Evolutionary conservation across 2,329 filamentous ascomycete genomes (phyloP), one percentile per base, ranked within the genome.

Genomic region (Huntiella decipiens): DNA sequence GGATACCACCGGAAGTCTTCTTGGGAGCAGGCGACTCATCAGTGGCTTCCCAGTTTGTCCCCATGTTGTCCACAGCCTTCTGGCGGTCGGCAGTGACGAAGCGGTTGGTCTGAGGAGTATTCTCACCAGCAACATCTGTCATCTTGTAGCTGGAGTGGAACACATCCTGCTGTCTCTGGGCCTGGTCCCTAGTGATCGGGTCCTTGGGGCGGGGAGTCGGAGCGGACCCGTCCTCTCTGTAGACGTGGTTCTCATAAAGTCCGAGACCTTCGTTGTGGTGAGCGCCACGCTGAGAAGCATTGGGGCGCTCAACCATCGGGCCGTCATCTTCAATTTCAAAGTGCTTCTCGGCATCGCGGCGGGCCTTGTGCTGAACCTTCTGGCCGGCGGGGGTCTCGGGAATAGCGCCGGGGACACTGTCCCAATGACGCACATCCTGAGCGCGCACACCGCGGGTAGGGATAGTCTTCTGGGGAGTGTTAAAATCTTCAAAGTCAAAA

Each of bases 101-200:
- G 56, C 66, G 59, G 55, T 63, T 50, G 56, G 47, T 57, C 55
- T 55, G 59, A 61, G 33, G 61, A 53, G 45, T 66, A 59, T 7
- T 63, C 63, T 32, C 76, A 74, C 50, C 49, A 50, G 75, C 74
- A 36, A 75, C 66, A 57, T 93, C 85, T 5, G 70, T 68, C 65
- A 92, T 78, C 44, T 68, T 68, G 66, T 86, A 94, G 54, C 94
- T 83, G 15, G 77, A 61, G 42, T 77, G 77, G 54, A 92, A 87
- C 58, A 83, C 74, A 61, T 87, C 84, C 56, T 68, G 70, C 11
- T 50, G 48, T 36, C 48, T 44, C 33, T 46, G 48, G 12, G 48
- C 48, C 44, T 44, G 39, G 40, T 50, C 48, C 8, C 38, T 15
- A 8, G 40, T 38, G 10, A 63, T 58, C 7, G 56, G 55, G 43